Evolutionary conservation across 148 eudicot species (phyloP), one percentile per base, ranked within the genome.

Genomic region (Selenicereus undatus): DNA sequence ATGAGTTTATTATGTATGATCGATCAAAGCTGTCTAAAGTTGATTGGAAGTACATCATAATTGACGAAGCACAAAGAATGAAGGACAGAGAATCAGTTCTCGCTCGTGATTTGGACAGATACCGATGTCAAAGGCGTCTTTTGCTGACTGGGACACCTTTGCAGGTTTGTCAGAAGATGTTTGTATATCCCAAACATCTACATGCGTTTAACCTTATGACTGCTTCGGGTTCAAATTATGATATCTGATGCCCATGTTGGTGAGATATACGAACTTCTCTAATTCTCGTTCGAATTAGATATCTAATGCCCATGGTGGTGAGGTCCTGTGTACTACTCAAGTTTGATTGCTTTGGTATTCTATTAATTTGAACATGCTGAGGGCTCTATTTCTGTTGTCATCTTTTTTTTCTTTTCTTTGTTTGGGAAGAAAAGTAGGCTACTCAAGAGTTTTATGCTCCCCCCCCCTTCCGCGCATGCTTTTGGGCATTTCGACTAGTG

Each of bases 21-120:
- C 98, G 98, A 42, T 81, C 98, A 71, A 96, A 96, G 82, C 97
- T 96, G 84, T 96, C 99, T 36, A 96, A 85, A 89, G 83, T 93
- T 66, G 97, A 92, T 81, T 96, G 99, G 99, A 96, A 92, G 86
- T 96, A 96, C 83, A 92, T 96, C 48, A 87, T 96, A 82, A 96
- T 96, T 82, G 99, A 96, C 89, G 99, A 96, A 89, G 99, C 98
- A 74, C 99, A 96, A 77, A 83, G 99, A 83, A 96, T 96, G 99
- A 96, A 96, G 86, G 99, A 96, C 85, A 91, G 99, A 86, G 99
- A 96, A 76, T 96, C 99, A 0, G 99, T 96, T 80, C 87, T 96
- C 77, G 95, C 99, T 51, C 98, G 98, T 85, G 99, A 96, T 89
- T 91, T 96, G 82, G 99, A 93, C 83, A 89, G 92, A 85, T 96